A percentile compares a stretch with the other conserved stretches of the same genome.
phyloP scores from a whole-genome alignment of 495 filamentous ascomycete genomes.

The Achaetomiella virescens region DNA sequence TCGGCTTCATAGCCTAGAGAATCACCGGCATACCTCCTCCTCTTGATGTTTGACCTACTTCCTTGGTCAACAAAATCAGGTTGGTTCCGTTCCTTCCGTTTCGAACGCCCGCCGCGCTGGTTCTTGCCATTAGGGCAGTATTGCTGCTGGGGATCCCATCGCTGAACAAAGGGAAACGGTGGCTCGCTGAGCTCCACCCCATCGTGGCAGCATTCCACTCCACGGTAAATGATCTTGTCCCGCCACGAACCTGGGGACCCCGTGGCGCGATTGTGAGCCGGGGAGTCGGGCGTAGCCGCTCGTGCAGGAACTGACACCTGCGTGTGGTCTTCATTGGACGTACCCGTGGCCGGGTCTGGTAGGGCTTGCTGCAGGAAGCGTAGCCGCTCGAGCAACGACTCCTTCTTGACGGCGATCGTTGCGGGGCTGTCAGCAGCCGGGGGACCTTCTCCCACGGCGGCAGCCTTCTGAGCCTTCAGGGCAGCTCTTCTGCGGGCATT shows the following conservation, averaged over 20 bases:
- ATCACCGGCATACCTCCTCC: slow-evolving; percentile 38
- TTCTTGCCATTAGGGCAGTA: slow-evolving; percentile 26
- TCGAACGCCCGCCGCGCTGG: slow-evolving; percentile 33
- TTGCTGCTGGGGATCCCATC: slow-evolving; percentile 76
- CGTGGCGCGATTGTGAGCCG: slow-evolving; percentile 5
- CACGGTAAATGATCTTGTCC: slow-evolving; percentile 61
- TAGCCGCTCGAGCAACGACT: slow-evolving; percentile 16
- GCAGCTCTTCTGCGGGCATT: slow-evolving; percentile 38
- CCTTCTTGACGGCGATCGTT: slow-evolving; percentile 20
- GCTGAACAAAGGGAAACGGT: slow-evolving; percentile 83
- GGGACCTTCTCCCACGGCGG: not conserved
- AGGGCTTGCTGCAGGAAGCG: not conserved
- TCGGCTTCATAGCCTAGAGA: slow-evolving; percentile 25
- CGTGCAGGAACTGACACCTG: no score
- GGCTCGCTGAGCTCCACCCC: slow-evolving; percentile 69
- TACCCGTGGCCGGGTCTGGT: not conserved
- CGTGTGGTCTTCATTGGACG: not conserved
- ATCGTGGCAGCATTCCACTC: slow-evolving; percentile 76
- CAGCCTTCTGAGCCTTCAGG: slow-evolving; percentile 21
- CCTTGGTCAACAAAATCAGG: slow-evolving; percentile 29
- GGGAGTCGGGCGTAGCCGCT: not conserved
- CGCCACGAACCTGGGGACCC: slow-evolving; percentile 56
- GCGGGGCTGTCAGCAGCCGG: not conserved
- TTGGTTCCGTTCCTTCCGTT: slow-evolving; percentile 38
- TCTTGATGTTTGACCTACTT: slow-evolving; percentile 38